Evolutionary conservation across 805 yeast species (phyloP).

Genomic region (Vanderwaltozyma verrucispora): DNA sequence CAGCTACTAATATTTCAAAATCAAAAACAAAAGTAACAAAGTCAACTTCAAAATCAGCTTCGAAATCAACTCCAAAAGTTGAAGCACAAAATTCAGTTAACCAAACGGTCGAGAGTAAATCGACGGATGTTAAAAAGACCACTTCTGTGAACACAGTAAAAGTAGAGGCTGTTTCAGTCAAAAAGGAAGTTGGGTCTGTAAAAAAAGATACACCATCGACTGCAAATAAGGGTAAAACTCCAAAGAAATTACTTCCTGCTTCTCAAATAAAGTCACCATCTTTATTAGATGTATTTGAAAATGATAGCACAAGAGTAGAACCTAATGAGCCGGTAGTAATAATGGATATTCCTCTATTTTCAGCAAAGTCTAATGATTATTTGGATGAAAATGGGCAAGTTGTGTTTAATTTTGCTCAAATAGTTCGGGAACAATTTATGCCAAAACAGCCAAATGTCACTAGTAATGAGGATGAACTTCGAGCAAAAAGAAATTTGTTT

Average conservation of each 20-base stretch:
- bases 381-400: conserved; percentile 29
- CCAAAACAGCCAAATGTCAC: neutral
- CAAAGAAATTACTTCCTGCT: conserved; percentile 15
- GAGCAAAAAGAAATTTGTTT: conserved; percentile 15
- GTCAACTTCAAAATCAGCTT: neutral
- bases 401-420: conserved; percentile 18
- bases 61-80: neutral
- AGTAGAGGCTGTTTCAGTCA: neutral
- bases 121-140: neutral
- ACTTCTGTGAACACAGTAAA: neutral
- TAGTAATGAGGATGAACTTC: neutral
- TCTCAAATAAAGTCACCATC: conserved; percentile 18
- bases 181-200: neutral
- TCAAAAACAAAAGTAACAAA: neutral
- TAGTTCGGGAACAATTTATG: neutral
- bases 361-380: conserved; percentile 20
- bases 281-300: conserved; percentile 12
- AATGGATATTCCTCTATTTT: conserved; percentile 23
- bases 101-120: neutral
- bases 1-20: neutral
- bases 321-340: conserved; percentile 17
- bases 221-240: conserved; percentile 5
- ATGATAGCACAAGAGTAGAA: conserved; percentile 7
- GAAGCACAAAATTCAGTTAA: no score
- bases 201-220: neutral